Conservation (phyloP, 306 rosid species). For the Heteromeles arbutifolia region DNA sequence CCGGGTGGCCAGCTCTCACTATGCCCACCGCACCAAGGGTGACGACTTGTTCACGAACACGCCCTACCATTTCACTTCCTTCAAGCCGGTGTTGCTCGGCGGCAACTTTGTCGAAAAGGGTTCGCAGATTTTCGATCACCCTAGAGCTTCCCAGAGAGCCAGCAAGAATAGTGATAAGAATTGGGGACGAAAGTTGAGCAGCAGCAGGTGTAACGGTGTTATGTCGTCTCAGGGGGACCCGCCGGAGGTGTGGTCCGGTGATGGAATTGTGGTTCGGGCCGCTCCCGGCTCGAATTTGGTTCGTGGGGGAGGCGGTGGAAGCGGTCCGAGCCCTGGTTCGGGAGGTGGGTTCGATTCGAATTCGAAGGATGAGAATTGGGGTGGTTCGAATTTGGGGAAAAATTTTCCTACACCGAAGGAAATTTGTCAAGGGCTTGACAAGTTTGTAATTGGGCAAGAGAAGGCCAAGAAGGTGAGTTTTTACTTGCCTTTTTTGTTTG, state of each 20-base stretch:
- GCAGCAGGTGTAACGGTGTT: slow-evolving; percentile 10
- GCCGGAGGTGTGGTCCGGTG: slow-evolving; percentile 93
- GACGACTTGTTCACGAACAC: slow-evolving; percentile 39
- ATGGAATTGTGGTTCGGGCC: slow-evolving; percentile 60
- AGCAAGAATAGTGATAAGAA: slow-evolving; percentile 9
- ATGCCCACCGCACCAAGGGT: slow-evolving; percentile 27
- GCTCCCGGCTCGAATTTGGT: slow-evolving; percentile 44
- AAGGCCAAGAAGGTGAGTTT: slow-evolving; percentile 76
- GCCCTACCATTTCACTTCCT: slow-evolving; percentile 61
- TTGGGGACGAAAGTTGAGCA: slow-evolving; percentile 20
- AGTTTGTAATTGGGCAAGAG: slow-evolving; percentile 92
- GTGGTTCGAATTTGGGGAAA: slow-evolving; percentile 76
- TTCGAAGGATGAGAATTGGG: slow-evolving; percentile 70
- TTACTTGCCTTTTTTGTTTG: background rate
- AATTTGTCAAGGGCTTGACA: slow-evolving; percentile 82
- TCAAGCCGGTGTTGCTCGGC: slow-evolving; percentile 63
- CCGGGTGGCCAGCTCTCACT: slow-evolving; percentile 35
- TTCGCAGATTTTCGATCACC: slow-evolving; percentile 8
- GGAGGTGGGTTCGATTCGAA: slow-evolving; percentile 52
- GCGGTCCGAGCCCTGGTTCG: slow-evolving; percentile 41
- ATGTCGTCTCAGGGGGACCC: slow-evolving; percentile 66
- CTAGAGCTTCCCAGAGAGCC: slow-evolving; percentile 7
- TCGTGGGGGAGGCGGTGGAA: slow-evolving; percentile 38
- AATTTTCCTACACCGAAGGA: slow-evolving; percentile 94
- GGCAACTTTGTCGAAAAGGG: slow-evolving; percentile 42